Base-by-base conservation (phyloP, 108 stramenopile genomes). In the Skeletonema potamos region DNA sequence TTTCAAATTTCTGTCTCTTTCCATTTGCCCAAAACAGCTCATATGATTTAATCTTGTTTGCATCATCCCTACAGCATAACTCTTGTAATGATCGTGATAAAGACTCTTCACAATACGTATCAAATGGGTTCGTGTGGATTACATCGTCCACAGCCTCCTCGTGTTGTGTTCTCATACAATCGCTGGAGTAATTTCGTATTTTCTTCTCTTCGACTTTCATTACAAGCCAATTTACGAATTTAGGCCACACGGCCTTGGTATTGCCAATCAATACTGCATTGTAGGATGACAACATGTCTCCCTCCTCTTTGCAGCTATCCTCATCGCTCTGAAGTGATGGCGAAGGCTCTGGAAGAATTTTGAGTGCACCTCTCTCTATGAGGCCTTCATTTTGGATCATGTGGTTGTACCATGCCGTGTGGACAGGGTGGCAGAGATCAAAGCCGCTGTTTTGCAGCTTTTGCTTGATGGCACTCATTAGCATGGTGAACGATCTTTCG, bases 191-290 rank as follows among this genome's bases (percentile, higher is more conserved):
- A 20, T 59, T 12, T 58, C 27, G 24, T 27, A 15, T 37, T 59
- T 54, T 37, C 15, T 34, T 64, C 61, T 62, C 58, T 66, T 72
- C 54, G 1, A 62, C 69, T 39, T 63, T 39, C 22, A 58, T 37
- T 24, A 39, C 48, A 2, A 85, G 66, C 84, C 84, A 85, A n/a
- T 54, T 13, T 6, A 85, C 17, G 62, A 85, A 85, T 22, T 30
- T 15, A 4, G 81, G 73, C 84, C 84, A 85, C 7, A 82, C 39
- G 20, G 36, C 34, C 37, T 80, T 82, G 6, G 81, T 79, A 59
- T 85, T 85, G 6, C 84, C 84, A 56, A 85, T 79, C 54, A 85
- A 41, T 13, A 79, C 54, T 1, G 84, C 84, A 12, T 85, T 82
- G 67, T 33, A 77, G 32, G 13, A 37, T 30, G 32, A 22, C 11